A percentile compares a stretch with the other conserved stretches of the same genome.
These are phyloP conservation scores for Quercus gilva DNA, from an alignment of 306 rosid genomes.

Conservation along the genomic window DNA sequence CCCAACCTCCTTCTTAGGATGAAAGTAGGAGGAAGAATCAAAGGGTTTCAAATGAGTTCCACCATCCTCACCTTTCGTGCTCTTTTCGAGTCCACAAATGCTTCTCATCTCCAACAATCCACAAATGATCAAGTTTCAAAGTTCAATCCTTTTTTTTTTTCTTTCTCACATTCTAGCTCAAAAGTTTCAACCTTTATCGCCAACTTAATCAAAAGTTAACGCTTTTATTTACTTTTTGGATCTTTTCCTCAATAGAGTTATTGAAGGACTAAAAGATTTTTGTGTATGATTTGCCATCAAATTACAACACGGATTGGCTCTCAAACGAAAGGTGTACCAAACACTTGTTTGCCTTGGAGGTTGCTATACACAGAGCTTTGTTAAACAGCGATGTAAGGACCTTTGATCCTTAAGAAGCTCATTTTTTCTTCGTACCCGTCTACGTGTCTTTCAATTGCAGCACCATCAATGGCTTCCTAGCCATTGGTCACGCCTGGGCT, in stretches of 20 bases:
- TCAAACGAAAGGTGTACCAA: slow-evolving; percentile 50
- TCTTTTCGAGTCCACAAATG: slow-evolving; percentile 40
- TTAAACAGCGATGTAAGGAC: slow-evolving; percentile 59
- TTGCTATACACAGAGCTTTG: slow-evolving; percentile 72
- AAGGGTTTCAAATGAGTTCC: too few relatives aligned
- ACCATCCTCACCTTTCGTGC: slow-evolving; percentile 42
- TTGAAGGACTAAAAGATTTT: slow-evolving; percentile 55
- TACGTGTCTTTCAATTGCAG: slow-evolving; percentile 93
- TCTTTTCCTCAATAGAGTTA: slow-evolving; percentile 3
- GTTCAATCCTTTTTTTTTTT: too few relatives aligned
- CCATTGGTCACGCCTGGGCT: slow-evolving; percentile 81
- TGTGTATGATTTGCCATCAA: slow-evolving; percentile 65
- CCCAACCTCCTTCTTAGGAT: too few relatives aligned
- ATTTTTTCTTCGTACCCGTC: slow-evolving; percentile 85
- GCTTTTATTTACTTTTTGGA: background rate
- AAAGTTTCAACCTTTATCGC: background rate
- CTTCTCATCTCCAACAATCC: slow-evolving; percentile 11
- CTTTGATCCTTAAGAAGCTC: slow-evolving; percentile 64
- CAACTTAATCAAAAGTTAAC: too few relatives aligned
- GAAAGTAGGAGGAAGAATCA: too few relatives aligned
- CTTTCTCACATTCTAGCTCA: background rate
- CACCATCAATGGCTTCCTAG: slow-evolving; percentile 81
- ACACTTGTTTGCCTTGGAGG: slow-evolving; percentile 81
- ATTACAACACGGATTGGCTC: slow-evolving; percentile 65
- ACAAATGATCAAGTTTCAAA: slow-evolving; percentile 27